Base-by-base conservation (phyloP, 257 asterid species). In the Galeopsis tetrahit region DNA sequence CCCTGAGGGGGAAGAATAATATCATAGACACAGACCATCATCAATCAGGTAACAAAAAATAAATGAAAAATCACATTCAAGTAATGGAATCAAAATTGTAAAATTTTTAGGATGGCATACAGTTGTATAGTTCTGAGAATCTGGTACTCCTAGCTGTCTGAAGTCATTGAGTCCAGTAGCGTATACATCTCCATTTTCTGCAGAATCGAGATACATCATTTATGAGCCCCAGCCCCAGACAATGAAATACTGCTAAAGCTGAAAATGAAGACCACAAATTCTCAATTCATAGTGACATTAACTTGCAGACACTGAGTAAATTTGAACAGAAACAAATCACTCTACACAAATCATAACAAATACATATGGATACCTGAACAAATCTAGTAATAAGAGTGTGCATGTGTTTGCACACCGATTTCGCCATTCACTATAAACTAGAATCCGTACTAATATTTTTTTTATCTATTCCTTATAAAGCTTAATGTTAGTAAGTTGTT, bases 131-230 rank as follows among this genome's bases (percentile, higher is more conserved):
- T 80, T 82, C 80, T 70, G 83, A 69, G 80, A 81, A 66, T 82
- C 89, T 72, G 92, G 80, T 73, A 85, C 79, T 61, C 99, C 99
- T 36, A 94, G 96, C 82, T 94, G 98, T 76, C 99, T 96, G 53
- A 75, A 90, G 84, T 94, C 99, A 81, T 94, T 94, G 71, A 94
- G 90, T 65, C 99, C 99, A 48, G 96, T 85, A 46, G 96, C 96
- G 83, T 88, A 94, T 68, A 94, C 92, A 67, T 76, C 85, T 59
- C 99, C 98, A 80, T 78, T 87, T 78, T 89, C 98, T 94, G 97
- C 76, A 71, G 78, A 81, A 79, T 35, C 57, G 76, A 71, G 72
- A 77, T 62, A 68, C 52, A 72, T 63, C 59, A 63, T 53, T 65
- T 66, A 82, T 67, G 74, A 75, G 79, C 79, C 68, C 49, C 71